A percentile compares a stretch with the other conserved stretches of the same genome.
These are phyloP conservation scores for Dysphania ambrosioides DNA, from an alignment of 148 eudicot species.

Conservation along the genomic window DNA sequence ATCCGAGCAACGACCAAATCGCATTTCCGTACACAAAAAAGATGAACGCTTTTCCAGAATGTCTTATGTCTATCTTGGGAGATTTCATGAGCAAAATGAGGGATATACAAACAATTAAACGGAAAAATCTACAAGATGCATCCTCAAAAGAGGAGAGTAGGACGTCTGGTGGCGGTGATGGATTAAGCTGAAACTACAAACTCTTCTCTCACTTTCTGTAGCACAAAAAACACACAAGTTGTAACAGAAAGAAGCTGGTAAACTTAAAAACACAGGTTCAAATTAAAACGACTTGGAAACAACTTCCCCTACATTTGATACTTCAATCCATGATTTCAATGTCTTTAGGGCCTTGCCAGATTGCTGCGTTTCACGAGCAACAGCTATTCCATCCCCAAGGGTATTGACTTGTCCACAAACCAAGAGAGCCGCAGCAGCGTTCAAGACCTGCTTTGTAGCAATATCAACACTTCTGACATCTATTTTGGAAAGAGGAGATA, in stretches of 20 bases:
- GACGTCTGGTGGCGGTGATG: background rate
- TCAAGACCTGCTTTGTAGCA: slow-evolving; percentile 50
- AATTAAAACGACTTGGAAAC: background rate
- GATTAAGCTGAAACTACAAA: slow-evolving; percentile 13
- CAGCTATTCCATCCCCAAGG: slow-evolving; percentile 70
- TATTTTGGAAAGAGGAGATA: background rate
- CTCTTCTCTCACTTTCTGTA: slow-evolving; percentile 27
- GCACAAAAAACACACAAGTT: too few species aligned
- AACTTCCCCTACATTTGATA: slow-evolving; percentile 57
- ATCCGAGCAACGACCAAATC: background rate
- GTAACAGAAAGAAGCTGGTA: background rate
- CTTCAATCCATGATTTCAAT: slow-evolving; percentile 63
- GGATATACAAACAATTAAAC: background rate
- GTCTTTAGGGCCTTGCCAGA: slow-evolving; percentile 79
- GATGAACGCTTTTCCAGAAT: background rate
- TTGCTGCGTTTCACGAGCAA: slow-evolving; percentile 71
- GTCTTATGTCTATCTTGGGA: too few species aligned
- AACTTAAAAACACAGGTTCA: background rate
- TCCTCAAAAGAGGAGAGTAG: background rate
- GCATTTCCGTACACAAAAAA: background rate
- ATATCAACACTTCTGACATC: background rate
- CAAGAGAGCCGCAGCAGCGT: slow-evolving; percentile 90
- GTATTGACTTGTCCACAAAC: slow-evolving; percentile 59
- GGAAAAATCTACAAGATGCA: background rate
- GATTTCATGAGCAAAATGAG: background rate